Conservation (phyloP, 2,329 filamentous ascomycete genomes). For the Fusarium tricinctum region DNA sequence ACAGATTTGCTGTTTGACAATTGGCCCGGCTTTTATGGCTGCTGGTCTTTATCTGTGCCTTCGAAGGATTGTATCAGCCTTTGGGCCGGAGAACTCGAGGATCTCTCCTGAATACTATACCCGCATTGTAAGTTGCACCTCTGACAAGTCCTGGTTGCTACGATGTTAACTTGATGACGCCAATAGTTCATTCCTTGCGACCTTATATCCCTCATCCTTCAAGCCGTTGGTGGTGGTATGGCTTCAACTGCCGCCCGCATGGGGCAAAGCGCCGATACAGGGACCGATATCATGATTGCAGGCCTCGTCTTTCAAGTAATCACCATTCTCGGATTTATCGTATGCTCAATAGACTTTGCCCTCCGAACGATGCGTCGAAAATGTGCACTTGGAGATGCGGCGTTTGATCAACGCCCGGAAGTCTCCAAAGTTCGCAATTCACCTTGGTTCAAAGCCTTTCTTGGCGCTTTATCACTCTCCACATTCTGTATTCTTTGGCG, state of each 20-base stretch:
- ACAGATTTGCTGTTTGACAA: constrained; percentile 73
- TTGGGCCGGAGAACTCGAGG: constrained; percentile 64
- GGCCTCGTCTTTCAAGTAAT: constrained; percentile 73
- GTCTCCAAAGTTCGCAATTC: constrained; percentile 57
- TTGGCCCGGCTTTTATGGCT: constrained; percentile 75
- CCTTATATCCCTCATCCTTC: constrained; percentile 70
- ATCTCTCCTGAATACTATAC: constrained; percentile 64
- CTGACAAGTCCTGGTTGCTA: too few species aligned
- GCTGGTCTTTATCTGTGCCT: constrained; percentile 75
- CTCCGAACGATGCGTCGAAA: constrained; percentile 57
- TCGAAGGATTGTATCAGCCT: constrained; percentile 62
- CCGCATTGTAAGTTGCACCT: constrained; percentile 57
- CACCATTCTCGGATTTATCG: constrained; percentile 68
- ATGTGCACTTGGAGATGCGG: constrained; percentile 52
- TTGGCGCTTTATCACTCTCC: constrained; percentile 67
- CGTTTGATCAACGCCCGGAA: constrained; percentile 57
- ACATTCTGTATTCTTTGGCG: constrained; percentile 75
- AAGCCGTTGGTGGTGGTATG: constrained; percentile 71
- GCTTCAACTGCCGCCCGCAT: constrained; percentile 60
- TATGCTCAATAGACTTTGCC: constrained; percentile 65
- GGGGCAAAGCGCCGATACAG: constrained; percentile 53
- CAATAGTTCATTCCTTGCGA: constrained; percentile 74
- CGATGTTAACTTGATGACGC: neutral
- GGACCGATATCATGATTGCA: constrained; percentile 75
- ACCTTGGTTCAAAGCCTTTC: constrained; percentile 66